Evolutionary conservation across 2,329 filamentous ascomycete genomes (phyloP), one percentile per base, ranked within the genome.

Genomic region (Phialocephala sp.): DNA sequence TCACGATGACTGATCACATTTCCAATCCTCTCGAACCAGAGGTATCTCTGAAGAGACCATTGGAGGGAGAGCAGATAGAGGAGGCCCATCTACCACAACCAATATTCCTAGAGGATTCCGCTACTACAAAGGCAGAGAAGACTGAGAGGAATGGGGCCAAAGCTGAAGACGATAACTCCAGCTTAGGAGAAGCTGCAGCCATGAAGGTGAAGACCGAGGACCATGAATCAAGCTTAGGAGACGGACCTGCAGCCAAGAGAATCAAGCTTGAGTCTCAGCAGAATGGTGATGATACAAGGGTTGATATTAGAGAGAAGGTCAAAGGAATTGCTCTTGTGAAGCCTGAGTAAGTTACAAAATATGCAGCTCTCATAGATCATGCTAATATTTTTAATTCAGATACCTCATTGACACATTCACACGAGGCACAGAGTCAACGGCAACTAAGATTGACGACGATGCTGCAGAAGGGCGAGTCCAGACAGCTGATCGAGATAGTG

Each of bases 131-230:
- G 60, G 73, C 73, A 12, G 75, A 76, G 60, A 74, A 77, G 50
- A 37, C 69, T 18, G 74, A 71, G 50, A 66, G 66, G 59, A 71
- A 73, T 55, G 67, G 69, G 4, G 27, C 59, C 61, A 74, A 77
- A 59, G 76, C 74, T 59, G 66, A 55, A 15, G 60, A 66, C 32
- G 39, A 60, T 54, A 35, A 9, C 50, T 8, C 24, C 1, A 32
- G 24, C 24, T 66, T 74, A 14, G 76, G 78, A 60, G 77, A 79
- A 50, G 82, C 83, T 65, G 81, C 85, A 45, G 77, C 84, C 60
- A 91, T 91, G 79, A 84, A 86, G 73, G 80, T 84, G 70, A 91
- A 85, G 77, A 75, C 86, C 20, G 56, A 54, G 50, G 54, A 22
- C 91, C 91, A 79, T 84, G 86, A 73, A 79, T 84, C 71, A 90